Evolutionary conservation across 768 basidiomycete species (phyloP).

Genomic region (Podaxis mareebaensis): DNA sequence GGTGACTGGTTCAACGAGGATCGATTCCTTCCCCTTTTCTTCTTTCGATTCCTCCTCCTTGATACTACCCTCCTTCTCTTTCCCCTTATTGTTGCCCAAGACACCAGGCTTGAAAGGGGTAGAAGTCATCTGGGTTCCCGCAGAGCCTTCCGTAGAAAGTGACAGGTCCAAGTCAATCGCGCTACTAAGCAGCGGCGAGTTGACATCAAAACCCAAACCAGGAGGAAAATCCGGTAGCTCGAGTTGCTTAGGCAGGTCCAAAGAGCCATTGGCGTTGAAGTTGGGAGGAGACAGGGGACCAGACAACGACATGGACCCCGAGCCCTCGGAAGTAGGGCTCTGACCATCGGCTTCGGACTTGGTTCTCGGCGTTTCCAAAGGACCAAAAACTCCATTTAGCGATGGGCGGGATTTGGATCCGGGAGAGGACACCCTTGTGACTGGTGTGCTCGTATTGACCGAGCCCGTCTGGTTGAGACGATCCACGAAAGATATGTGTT

Average conservation of each 20-base stretch:
- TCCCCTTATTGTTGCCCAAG: constrained; percentile 36
- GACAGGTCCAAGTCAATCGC: constrained; percentile 37
- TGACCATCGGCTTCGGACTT: constrained; percentile 14
- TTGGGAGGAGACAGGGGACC: constrained; percentile 41
- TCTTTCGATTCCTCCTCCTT: constrained; percentile 20
- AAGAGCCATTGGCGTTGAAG: constrained; percentile 44
- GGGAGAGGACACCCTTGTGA: constrained; percentile 31
- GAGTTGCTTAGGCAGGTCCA: constrained; percentile 59
- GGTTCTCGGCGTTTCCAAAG: constrained; percentile 29
- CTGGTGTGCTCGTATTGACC: constrained; percentile 27
- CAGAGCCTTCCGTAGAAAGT: constrained; percentile 19
- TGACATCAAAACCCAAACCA: constrained; percentile 41
- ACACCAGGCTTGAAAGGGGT: constrained; percentile 40
- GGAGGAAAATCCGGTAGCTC: constrained; percentile 51
- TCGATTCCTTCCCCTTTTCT: constrained; percentile 22
- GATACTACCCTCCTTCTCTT: constrained; percentile 27
- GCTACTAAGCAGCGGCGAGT: constrained; percentile 34
- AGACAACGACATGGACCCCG: constrained; percentile 32
- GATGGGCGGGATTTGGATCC: constrained; percentile 41
- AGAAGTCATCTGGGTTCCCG: constrained; percentile 38
- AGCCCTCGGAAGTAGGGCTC: constrained; percentile 24
- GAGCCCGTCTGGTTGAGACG: constrained; percentile 29
- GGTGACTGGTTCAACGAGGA: constrained; percentile 21
- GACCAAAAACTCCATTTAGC: constrained; percentile 52
- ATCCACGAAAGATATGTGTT: constrained; percentile 30